Evolutionary conservation across 116 monocot genomes (phyloP), one percentile per base, ranked within the genome.

Genomic region (Zostera marina): DNA sequence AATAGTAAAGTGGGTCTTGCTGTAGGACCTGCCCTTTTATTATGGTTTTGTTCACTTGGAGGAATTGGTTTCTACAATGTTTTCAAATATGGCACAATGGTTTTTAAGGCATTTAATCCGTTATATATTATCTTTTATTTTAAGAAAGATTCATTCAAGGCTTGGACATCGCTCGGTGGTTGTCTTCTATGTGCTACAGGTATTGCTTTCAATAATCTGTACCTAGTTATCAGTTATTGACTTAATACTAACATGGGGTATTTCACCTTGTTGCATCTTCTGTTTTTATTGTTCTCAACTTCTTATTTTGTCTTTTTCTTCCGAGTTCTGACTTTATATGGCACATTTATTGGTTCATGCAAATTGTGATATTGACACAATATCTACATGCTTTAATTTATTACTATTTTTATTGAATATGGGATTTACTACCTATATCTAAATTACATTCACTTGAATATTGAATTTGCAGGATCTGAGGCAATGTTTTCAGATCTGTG

Each of bases 91-190:
- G 76, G 83, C 60, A 60, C 78, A 20, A 76, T 63, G 61, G 83
- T 92, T 58, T 21, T 92, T 32, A 77, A 54, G 63, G 87, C 87
- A 60, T 68, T 92, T 56, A 92, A 92, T 26, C 92, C 87, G 22
- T 64, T 51, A n/a, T 86, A 92, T 65, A 83, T 92, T 22, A 83
- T 78, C 73, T 72, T 71, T 11, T 92, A 82, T 62, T 92, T 92
- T 72, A 41, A 66, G 43, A 69, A 60, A 46, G 86, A 92, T 46
- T 64, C 74, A 13, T 22, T 13, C 0, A 83, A 78, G 57, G 92
- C 92, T 44, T 92, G 92, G 92, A 74, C 87, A 39, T 75, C 92
- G 59, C 86, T 92, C 72, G 92, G 92, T 25, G 92, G 92, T 47
- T 79, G 77, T 70, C 87, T 92, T 58, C 60, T 86, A 62, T 92